Percentiles rank a stretch among this genome's conserved stretches.
Conservation (phyloP, 108 stramenopile species). For the Cyclotella kingstonii region DNA sequence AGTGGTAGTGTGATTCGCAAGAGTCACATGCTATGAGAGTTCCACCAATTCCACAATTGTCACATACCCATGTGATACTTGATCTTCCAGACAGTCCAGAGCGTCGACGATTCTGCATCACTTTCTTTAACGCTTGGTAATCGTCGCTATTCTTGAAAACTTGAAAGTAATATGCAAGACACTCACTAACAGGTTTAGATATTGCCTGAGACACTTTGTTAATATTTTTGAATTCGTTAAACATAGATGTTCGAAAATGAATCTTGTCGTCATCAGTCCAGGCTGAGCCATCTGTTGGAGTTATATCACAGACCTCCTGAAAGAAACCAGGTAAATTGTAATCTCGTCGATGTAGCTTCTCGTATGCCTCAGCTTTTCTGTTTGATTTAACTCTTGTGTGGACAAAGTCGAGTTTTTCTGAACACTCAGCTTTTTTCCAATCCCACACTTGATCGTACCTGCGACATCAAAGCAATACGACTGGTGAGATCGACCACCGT, state of each 20-base stretch:
- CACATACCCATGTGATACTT: conserved; percentile 53
- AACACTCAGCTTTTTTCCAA: conserved; percentile 38
- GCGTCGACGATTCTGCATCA: conserved; percentile 21
- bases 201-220: conserved; percentile 43
- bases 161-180: conserved; percentile 62
- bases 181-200: conserved; percentile 48
- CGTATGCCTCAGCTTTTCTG: conserved; percentile 58
- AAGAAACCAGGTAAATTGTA: conserved; percentile 38
- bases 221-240: conserved; percentile 64
- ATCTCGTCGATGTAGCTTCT: conserved; percentile 43
- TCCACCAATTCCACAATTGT: conserved; percentile 73
- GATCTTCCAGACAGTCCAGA: conserved; percentile 9
- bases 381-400: conserved; percentile 46
- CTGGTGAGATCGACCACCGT: neutral
- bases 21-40: conserved; percentile 81
- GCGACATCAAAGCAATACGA: neutral
- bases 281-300: conserved; percentile 48
- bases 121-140: conserved; percentile 64
- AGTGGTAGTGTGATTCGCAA: conserved; percentile 79
- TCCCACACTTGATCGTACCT: conserved; percentile 70
- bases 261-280: conserved; percentile 70
- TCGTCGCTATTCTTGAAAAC: conserved; percentile 67
- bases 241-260: conserved; percentile 52
- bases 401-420: conserved; percentile 47
- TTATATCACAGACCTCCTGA: conserved; percentile 35